These are phyloP conservation scores for Daldinia vernicosa DNA, from an alignment of 495 filamentous ascomycete species.

Conservation along the genomic window DNA sequence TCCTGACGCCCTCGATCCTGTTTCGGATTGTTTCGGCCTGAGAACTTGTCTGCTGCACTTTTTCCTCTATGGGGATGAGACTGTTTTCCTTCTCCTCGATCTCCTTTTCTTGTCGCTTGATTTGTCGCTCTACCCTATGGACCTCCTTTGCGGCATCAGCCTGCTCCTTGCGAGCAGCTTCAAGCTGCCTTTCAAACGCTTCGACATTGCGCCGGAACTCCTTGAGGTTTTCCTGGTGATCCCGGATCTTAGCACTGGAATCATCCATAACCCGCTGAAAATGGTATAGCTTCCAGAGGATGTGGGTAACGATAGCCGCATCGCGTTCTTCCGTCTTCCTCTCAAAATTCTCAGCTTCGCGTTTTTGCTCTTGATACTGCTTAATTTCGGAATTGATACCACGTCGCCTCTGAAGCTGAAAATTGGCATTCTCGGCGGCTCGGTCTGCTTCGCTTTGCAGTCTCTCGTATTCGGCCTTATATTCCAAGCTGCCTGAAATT, in stretches of 20 bases:
- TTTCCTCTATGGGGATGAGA: constrained; percentile 90
- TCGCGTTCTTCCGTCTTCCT: constrained; percentile 89
- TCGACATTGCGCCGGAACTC: constrained; percentile 89
- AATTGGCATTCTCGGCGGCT: constrained; percentile 85
- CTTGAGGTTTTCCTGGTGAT: constrained; percentile 94
- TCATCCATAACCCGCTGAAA: constrained; percentile 93
- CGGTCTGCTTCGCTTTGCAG: constrained; percentile 86
- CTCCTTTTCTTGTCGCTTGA: constrained; percentile 86
- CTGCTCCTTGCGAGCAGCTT: constrained; percentile 87
- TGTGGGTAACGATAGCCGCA: constrained; percentile 91
- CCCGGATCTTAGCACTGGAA: constrained; percentile 88
- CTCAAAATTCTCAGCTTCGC: constrained; percentile 91
- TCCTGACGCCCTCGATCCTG: constrained; percentile 73
- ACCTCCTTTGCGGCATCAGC: constrained; percentile 81
- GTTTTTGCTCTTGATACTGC: constrained; percentile 96
- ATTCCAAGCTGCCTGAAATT: constrained; percentile 94
- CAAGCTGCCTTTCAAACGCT: constrained; percentile 81
- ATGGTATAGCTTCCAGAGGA: constrained; percentile 96
- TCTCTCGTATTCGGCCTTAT: constrained; percentile 93
- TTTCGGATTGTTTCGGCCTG: constrained; percentile 72
- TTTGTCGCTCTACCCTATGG: constrained; percentile 79
- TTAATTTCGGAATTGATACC: constrained; percentile 98
- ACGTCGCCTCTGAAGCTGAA: constrained; percentile 85
- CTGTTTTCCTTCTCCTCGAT: constrained; percentile 86
- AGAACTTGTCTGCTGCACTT: constrained; percentile 80